Evolutionary conservation across 106 monocot species (phyloP), one percentile per base, ranked within the genome.

Genomic region (Dendrobium officinale): DNA sequence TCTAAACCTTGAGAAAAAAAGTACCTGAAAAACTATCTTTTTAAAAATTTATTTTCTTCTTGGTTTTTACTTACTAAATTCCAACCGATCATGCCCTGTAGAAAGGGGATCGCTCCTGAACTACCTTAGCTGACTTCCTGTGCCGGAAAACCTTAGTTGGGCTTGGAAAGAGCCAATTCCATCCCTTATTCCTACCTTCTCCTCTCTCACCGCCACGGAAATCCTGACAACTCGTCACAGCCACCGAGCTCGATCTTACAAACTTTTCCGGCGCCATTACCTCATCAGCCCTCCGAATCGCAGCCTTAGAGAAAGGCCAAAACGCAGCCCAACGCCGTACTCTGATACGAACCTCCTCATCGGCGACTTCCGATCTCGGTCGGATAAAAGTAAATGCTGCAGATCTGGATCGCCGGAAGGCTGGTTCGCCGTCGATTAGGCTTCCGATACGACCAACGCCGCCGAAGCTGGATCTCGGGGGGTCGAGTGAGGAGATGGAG

Each of bases 331-430:
- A 29, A 37, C 80, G 45, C 80, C 64, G 58, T 33, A 18, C 31
- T 70, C 27, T 29, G 44, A 61, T 67, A 77, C n/a, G 43, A 18
- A 24, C 56, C 55, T 22, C 75, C 66, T n/a, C 77, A 4, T 16
- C 47, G 47, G 20, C 40, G 26, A 61, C 67, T n/a, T 77, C 79
- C 54, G 79, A 45, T 47, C 18, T 47, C 2, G 81, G n/a, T 49
- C 77, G 59, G 16, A 75, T 58, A 33, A 83, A 66, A 55, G 13
- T 51, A 40, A 85, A 77, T 20, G 87, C 89, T 17, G 73, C 82
- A 18, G 95, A 95, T 89, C 87, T 84, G 31, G 93, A 88, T 75
- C 89, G 87, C 20, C 79, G 82, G 81, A 91, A 89, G 6, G 91
- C 72, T 9, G 89, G 77, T 81, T 91, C 93, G 81, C 80, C 72